Base-by-base conservation (phyloP, 2,329 filamentous ascomycete genomes). In the Botrytis aclada region DNA sequence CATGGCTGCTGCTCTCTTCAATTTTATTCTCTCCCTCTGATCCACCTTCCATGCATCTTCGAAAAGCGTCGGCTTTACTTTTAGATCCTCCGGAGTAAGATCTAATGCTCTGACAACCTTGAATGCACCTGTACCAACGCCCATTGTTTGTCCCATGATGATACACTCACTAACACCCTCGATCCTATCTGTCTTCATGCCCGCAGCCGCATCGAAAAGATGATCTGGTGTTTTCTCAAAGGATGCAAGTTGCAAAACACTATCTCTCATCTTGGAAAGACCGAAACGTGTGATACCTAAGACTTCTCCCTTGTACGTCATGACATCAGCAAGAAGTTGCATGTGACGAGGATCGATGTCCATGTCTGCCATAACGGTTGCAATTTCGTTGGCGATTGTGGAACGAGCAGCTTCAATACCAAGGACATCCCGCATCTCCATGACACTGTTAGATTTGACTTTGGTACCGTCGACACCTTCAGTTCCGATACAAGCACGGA, bases 171-270 rank as follows among this genome's bases (percentile, higher is more conserved):
- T 93, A 16, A 99, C 96, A 78, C 96, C 96, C 82, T 97, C 93
- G 74, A 99, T 97, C 75, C 89, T 87, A 83, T 99, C 96, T 41
- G 89, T 92, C 85, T 98, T 98, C 87, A 97, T 97, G 72, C 91
- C 90, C 8, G 94, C 93, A 10, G 95, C 96, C 4, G 96, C 96
- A 76, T 98, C 95, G 80, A 99, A 99, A 58, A 99, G 84, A 83
- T 99, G 96, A 81, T 99, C 96, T 0, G 96, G 94, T 64, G 96
- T 99, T 88, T 98, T 98, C 83, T 99, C 96, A 80, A 99, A 99
- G 29, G 92, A 95, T 0, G 96, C 96, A 20, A 99, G 87, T 82
- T 99, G 96, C 72, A 99, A 85, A 18, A 98, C 96, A 25, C 89
- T 93, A 82, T 99, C 96, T 69, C 96, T 88, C 92, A 97, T 98